Evolutionary conservation across 768 basidiomycete species (phyloP).

Genomic region (Boletus pseudopeckii): DNA sequence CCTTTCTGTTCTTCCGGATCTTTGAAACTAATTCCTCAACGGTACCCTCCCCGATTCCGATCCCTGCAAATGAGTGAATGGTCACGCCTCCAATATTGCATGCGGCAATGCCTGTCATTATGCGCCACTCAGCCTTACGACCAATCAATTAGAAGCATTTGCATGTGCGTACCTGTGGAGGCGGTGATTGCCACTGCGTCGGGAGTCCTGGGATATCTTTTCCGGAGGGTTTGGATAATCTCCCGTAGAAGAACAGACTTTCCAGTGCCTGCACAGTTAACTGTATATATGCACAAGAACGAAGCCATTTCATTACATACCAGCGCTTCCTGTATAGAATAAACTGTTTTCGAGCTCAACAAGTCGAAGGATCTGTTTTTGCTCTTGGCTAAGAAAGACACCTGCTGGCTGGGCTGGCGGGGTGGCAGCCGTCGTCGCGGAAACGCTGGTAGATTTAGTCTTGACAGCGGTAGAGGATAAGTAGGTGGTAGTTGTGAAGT

Average conservation of each 20-base stretch:
- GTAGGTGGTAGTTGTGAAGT: conserved; percentile 22
- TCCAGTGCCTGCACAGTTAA: conserved; percentile 68
- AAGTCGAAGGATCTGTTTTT: conserved; percentile 76
- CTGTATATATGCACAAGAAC: conserved; percentile 17
- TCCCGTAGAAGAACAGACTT: conserved; percentile 93
- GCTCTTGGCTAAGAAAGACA: conserved; percentile 79
- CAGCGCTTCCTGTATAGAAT: conserved; percentile 97
- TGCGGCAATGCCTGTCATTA: conserved; percentile 75
- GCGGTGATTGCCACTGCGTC: conserved; percentile 93
- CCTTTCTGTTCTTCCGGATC: conserved; percentile 82
- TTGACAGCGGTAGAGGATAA: conserved; percentile 11
- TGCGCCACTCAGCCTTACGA: background rate
- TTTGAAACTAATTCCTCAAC: conserved; percentile 60
- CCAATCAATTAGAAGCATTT: background rate
- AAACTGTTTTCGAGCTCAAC: conserved; percentile 72
- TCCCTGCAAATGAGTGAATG: conserved; percentile 93
- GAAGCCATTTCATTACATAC: conserved; percentile 42
- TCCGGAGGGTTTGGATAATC: conserved; percentile 74
- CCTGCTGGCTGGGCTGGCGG: conserved; percentile 29
- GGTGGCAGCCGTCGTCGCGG: conserved; percentile 2
- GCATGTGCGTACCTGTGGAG: conserved; percentile 64
- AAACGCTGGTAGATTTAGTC: conserved; percentile 3
- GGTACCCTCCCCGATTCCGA: conserved; percentile 75
- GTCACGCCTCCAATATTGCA: conserved; percentile 97
- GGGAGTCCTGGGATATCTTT: conserved; percentile 44